Base-by-base conservation (phyloP, 179 eudicot species). In the Silene coronaria region DNA sequence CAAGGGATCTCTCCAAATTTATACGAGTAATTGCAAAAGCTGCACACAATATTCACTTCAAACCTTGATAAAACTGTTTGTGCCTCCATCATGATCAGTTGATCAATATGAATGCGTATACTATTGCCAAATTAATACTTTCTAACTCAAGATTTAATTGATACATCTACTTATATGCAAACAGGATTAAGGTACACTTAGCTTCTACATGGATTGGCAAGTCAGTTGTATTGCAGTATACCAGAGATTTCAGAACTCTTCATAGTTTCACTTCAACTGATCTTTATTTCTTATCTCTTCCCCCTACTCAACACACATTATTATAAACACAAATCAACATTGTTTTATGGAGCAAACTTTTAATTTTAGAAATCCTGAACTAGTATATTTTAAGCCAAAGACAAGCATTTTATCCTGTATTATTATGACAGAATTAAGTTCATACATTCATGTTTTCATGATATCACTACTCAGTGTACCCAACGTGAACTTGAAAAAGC, bases 51-150 rank as follows among this genome's bases (percentile, higher is more conserved):
- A 45, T 57, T 74, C 61, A 36, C 21, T 51, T 70, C 1, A 57
- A 88, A 94, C 98, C 97, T 88, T 71, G 86, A 83, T 76, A 94
- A 63, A 71, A 94, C 97, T 72, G 82, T 81, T 55, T 80, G 89
- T 42, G 95, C 77, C 87, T 94, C 98, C 24, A 73, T 72, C 91
- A 90, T 89, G 65, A n/a, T n/a, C n/a, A 94, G 92, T 78, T 84
- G 89, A 60, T 90, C 96, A 42, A 28, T 38, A 55, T 72, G 14
- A 22, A 38, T 34, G 53, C 75, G 32, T 28, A 28, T 28, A 28
- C 32, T 28, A 1, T 28, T 28, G 32, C 3, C 5, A 32, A 58
- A 32, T 4, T 57, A 17, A 28, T 7, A 28, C 6, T 17, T 16
- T 19, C 13, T 3, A 23, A 61, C 19, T 74, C 22, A 62, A 23